phyloP scores from a whole-genome alignment of 208 protist species.

The Leishmania braziliensis region DNA sequence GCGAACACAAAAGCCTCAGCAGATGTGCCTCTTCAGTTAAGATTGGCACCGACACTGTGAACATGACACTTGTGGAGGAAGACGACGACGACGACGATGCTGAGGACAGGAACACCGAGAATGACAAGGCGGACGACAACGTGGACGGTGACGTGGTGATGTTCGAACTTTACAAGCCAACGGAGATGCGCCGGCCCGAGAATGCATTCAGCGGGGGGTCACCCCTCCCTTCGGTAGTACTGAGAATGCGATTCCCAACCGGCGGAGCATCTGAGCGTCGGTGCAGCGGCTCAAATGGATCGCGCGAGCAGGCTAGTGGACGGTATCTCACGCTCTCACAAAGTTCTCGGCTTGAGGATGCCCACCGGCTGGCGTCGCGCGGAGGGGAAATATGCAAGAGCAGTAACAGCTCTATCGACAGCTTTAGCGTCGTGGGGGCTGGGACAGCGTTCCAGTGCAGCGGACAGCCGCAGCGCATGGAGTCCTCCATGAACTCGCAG shows the following conservation, averaged over 20 bases:
- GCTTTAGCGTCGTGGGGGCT: slow-evolving; percentile 11
- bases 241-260: neutral
- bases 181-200: neutral
- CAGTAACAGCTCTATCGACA: slow-evolving; percentile 24
- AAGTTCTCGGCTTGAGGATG: slow-evolving; percentile 21
- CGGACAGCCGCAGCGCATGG: slow-evolving; percentile 18
- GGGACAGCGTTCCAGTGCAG: neutral
- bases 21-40: neutral
- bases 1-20: neutral
- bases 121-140: neutral
- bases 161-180: neutral
- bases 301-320: slow-evolving; percentile 2
- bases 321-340: slow-evolving; percentile 8
- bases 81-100: neutral
- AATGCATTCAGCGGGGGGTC: neutral
- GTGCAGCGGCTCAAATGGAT: neutral
- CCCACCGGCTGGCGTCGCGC: neutral
- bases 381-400: slow-evolving; percentile 3
- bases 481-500: slow-evolving; percentile 33
- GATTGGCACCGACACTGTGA: neutral
- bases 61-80: neutral
- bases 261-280: neutral
- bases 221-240: neutral
- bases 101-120: neutral
- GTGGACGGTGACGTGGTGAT: neutral